Evolutionary conservation across 2,329 filamentous ascomycete genomes (phyloP).

Genomic region (Cryphonectria japonica): DNA sequence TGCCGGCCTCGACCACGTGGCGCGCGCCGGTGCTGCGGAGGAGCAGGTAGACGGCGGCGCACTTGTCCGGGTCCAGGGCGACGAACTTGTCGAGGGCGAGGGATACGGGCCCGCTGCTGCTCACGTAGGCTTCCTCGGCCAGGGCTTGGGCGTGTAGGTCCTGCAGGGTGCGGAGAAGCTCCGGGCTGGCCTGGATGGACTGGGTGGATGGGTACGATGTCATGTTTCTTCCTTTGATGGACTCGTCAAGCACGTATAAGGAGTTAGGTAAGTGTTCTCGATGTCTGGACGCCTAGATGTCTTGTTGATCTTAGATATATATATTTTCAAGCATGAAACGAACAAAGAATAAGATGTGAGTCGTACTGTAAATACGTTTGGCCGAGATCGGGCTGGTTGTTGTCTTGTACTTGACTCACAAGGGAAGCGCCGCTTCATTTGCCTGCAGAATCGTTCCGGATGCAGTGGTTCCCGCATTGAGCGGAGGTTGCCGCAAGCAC

Average conservation of each 20-base stretch:
- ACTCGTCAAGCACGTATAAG: neutral
- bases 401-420: neutral
- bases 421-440: neutral
- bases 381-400: neutral
- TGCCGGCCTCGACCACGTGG: slow-evolving; percentile 30
- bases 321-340: too few species aligned
- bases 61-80: slow-evolving; percentile 50
- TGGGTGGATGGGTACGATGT: neutral
- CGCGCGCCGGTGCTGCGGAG: slow-evolving; percentile 34
- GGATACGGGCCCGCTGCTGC: neutral
- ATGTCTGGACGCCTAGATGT: neutral
- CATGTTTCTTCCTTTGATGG: neutral
- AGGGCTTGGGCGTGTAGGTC: slow-evolving; percentile 1
- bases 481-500: neutral
- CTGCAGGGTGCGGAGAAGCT: slow-evolving; percentile 3
- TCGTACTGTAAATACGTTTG: neutral
- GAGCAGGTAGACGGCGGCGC: slow-evolving; percentile 47
- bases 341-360: neutral
- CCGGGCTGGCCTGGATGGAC: slow-evolving; percentile 10
- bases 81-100: slow-evolving; percentile 48
- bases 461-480: neutral
- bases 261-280: neutral
- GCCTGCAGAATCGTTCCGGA: neutral
- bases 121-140: slow-evolving; percentile 8
- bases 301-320: neutral